phyloP scores from a whole-genome alignment of 805 yeast genomes.

The Groenewaldozyma salmanticensis region DNA sequence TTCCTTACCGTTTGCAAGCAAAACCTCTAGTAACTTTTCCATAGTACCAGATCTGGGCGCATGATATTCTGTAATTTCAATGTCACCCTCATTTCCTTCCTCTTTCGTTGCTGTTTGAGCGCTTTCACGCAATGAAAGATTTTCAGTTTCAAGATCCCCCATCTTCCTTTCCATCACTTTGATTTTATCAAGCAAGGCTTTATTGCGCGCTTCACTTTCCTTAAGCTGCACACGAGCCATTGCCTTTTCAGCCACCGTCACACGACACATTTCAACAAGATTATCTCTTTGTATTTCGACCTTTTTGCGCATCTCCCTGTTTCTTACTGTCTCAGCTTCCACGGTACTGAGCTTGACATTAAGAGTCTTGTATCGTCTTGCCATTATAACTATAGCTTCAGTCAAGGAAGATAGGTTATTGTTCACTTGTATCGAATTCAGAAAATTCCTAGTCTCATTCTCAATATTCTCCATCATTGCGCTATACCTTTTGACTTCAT shows the following conservation, averaged over 20 bases:
- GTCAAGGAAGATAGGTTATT: neutral
- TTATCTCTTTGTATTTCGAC: slow-evolving; percentile 5
- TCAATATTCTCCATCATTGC: neutral
- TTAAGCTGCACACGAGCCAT: neutral
- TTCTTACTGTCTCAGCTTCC: slow-evolving; percentile 1
- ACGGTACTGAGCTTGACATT: neutral
- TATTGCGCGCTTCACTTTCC: neutral
- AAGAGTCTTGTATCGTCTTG: neutral
- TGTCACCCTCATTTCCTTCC: neutral
- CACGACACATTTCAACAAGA: slow-evolving; percentile 2
- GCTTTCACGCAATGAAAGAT: no score
- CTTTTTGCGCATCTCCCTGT: slow-evolving; percentile 3
- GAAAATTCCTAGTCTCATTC: neutral
- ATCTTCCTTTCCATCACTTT: neutral
- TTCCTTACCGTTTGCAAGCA: slow-evolving; percentile 1
- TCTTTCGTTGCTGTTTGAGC: neutral
- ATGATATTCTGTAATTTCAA: neutral
- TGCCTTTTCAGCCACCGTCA: neutral
- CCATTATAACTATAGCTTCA: neutral
- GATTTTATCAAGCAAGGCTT: neutral
- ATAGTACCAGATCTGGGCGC: neutral
- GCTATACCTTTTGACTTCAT: slow-evolving; percentile 5
- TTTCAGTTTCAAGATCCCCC: neutral
- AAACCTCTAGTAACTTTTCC: neutral
- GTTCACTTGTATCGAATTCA: neutral